Conservation (phyloP, 768 basidiomycete species). For the Leucogyrophana mollusca region DNA sequence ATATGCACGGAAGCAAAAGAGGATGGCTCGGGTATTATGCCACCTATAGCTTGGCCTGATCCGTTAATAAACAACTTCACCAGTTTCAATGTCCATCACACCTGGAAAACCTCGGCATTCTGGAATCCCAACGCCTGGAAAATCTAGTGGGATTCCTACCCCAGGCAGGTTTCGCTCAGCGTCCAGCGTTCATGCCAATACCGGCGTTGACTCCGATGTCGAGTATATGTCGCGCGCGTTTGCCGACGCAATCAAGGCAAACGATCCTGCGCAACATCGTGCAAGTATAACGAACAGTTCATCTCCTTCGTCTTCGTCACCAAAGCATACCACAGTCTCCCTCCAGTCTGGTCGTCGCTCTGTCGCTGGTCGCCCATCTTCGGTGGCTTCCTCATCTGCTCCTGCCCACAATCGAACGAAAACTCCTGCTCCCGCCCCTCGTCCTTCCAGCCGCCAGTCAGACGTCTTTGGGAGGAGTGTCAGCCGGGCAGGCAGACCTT, state of each 20-base stretch:
- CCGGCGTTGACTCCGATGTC: constrained; percentile 37
- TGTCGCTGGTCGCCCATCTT: constrained; percentile 58
- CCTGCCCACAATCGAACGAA: constrained; percentile 42
- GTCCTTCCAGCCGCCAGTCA: constrained; percentile 67
- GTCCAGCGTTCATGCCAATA: constrained; percentile 45
- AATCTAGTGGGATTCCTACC: constrained; percentile 56
- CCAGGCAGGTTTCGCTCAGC: constrained; percentile 69
- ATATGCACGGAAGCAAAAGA: no score
- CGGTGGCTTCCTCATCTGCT: constrained; percentile 57
- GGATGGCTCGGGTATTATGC: no score
- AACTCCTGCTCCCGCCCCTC: constrained; percentile 46
- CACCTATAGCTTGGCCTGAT: no score
- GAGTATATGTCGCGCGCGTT: constrained; percentile 73
- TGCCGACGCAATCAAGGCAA: constrained; percentile 75
- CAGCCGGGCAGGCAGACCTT: constrained; percentile 44
- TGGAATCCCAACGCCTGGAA: constrained; percentile 48
- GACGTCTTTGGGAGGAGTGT: constrained; percentile 51
- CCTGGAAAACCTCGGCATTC: constrained; percentile 43
- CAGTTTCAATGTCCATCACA: constrained; percentile 38
- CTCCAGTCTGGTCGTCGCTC: constrained; percentile 42
- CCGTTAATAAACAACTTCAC: no score
- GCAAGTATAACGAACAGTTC: constrained; percentile 35
- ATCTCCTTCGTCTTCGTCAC: constrained; percentile 46
- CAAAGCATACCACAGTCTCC: constrained; percentile 37
- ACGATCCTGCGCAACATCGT: constrained; percentile 76